Percentiles rank a stretch among this genome's conserved stretches.
Evolutionary conservation across 495 filamentous ascomycete genomes (phyloP).

Genomic region (Aspergillus homomorphus): DNA sequence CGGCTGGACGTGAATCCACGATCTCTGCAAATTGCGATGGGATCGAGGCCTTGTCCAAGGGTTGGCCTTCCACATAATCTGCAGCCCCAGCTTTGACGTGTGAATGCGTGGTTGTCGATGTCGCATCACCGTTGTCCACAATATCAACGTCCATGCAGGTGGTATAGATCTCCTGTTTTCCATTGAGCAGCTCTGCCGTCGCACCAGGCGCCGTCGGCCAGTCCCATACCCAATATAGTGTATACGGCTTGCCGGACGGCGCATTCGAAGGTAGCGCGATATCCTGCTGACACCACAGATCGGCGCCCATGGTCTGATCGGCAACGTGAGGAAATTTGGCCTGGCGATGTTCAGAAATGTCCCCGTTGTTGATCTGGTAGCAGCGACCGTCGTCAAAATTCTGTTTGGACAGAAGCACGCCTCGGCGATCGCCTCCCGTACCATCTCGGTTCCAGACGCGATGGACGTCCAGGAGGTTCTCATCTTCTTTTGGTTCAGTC

Average conservation of each 20-base stretch:
- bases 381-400: constrained; percentile 84
- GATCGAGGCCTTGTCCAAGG: constrained; percentile 39
- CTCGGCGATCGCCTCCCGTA: constrained; percentile 70
- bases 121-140: constrained; percentile 23
- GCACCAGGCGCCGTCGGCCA: constrained; percentile 61
- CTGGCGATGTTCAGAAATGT: constrained; percentile 55
- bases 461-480: constrained; percentile 67
- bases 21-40: constrained; percentile 33
- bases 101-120: constrained; percentile 9
- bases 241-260: constrained; percentile 54
- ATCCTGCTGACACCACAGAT: constrained; percentile 76
- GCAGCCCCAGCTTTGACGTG: constrained; percentile 1
- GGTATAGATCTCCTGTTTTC: constrained; percentile 72
- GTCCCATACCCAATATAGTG: constrained; percentile 92
- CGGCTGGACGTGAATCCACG: constrained; percentile 1
- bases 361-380: constrained; percentile 60
- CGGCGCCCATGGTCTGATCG: constrained; percentile 42
- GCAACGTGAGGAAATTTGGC: constrained; percentile 44
- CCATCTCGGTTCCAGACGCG: constrained; percentile 71
- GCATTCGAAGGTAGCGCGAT: constrained; percentile 61
- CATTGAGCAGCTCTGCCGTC: constrained; percentile 46
- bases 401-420: constrained; percentile 66
- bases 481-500: constrained; percentile 54
- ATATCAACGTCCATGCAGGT: constrained; percentile 77
- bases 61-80: constrained; percentile 30